phyloP scores from a whole-genome alignment of 2,329 filamentous ascomycete species.

The Seiridium unicorne region DNA sequence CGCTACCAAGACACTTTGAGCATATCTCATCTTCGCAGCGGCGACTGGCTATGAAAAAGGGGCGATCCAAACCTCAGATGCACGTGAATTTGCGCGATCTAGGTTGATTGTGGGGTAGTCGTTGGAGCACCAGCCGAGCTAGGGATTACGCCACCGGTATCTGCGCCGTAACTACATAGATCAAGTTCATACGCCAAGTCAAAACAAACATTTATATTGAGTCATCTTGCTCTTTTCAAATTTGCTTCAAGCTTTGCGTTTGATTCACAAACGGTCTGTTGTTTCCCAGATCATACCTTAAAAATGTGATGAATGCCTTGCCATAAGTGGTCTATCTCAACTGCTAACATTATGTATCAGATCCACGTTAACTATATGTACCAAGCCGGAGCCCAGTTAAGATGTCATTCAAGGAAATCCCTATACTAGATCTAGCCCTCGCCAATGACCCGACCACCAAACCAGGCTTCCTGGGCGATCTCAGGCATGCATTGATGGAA shows the following conservation, averaged over 20 bases:
- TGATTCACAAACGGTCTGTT: neutral
- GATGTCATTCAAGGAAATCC: constrained; percentile 74
- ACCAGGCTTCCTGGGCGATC: constrained; percentile 65
- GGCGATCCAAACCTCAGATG: neutral
- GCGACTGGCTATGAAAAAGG: too few relatives aligned
- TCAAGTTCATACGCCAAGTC: neutral
- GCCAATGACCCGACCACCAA: constrained; percentile 66
- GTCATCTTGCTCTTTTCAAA: neutral
- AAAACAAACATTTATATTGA: neutral
- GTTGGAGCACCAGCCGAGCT: constrained; percentile 1
- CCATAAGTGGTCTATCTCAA: too few relatives aligned
- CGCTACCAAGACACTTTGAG: too few relatives aligned
- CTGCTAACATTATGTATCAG: too few relatives aligned
- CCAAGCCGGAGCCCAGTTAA: neutral
- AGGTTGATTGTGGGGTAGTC: neutral
- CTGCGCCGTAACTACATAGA: neutral
- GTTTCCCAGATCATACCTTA: too few relatives aligned
- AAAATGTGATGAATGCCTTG: too few relatives aligned
- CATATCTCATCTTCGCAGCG: too few relatives aligned
- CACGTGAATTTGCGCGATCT: neutral
- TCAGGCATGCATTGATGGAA: constrained; percentile 76
- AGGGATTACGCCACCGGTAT: constrained; percentile 10
- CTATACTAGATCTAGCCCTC: constrained; percentile 72
- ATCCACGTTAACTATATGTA: too few relatives aligned
- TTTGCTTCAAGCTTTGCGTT: neutral